phyloP scores from a whole-genome alignment of 1,139 yeast species.

The Debaryomyces nepalensis region DNA sequence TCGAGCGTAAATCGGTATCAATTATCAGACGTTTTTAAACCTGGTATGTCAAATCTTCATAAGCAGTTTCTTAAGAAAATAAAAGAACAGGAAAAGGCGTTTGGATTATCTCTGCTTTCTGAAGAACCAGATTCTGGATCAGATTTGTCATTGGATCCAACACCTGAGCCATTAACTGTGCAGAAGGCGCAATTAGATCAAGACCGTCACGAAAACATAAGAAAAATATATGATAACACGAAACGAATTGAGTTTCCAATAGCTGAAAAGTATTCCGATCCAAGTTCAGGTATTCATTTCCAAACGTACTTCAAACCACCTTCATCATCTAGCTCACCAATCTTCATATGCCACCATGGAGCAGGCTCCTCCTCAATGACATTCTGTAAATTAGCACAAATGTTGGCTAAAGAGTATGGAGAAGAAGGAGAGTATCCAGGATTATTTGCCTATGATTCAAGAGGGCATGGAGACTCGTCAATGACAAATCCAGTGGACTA shows the following conservation, averaged over 20 bases:
- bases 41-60: slow-evolving; percentile 50
- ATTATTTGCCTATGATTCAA: slow-evolving; percentile 69
- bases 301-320: slow-evolving; percentile 70
- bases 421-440: slow-evolving; percentile 47
- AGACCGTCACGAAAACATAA: slow-evolving; percentile 5
- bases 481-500: slow-evolving; percentile 37
- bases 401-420: slow-evolving; percentile 25
- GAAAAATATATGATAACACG: slow-evolving; percentile 11
- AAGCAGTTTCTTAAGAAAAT: slow-evolving; percentile 44
- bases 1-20: slow-evolving; percentile 5
- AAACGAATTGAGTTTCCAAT: slow-evolving; percentile 18
- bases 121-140: slow-evolving; percentile 30
- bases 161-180: slow-evolving; percentile 10
- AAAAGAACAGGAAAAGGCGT: slow-evolving; percentile 39
- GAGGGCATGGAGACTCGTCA: slow-evolving; percentile 74
- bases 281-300: slow-evolving; percentile 31
- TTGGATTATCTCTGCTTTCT: slow-evolving; percentile 38
- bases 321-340: slow-evolving; percentile 42
- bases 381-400: slow-evolving; percentile 60
- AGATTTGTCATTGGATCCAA: slow-evolving; percentile 2
- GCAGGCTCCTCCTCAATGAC: slow-evolving; percentile 90
- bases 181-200: slow-evolving; percentile 1
- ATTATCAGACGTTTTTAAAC: background rate
- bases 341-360: slow-evolving; percentile 86
- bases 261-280: slow-evolving; percentile 19